A percentile compares a stretch with the other conserved stretches of the same genome.
phyloP scores from a whole-genome alignment of 495 filamentous ascomycete species.

The Cercophora sp. region DNA sequence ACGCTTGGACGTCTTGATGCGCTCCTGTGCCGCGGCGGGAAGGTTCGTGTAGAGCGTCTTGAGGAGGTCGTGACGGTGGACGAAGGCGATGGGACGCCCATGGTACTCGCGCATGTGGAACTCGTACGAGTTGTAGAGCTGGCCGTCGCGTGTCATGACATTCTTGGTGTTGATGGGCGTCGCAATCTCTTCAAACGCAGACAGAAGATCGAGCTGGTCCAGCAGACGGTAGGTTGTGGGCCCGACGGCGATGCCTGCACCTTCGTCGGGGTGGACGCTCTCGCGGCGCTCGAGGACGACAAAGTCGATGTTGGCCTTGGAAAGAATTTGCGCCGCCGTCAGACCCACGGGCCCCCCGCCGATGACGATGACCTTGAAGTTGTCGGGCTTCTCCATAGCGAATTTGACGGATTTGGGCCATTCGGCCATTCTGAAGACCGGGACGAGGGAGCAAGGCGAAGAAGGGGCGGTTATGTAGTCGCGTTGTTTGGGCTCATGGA shows the following conservation, averaged over 20 bases:
- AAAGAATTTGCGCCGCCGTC: conserved; percentile 45
- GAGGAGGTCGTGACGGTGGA: conserved; percentile 33
- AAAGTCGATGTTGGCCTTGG: conserved; percentile 43
- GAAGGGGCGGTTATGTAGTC: background rate
- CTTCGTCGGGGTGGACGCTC: conserved; percentile 36
- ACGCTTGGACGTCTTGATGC: conserved; percentile 29
- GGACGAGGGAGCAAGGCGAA: background rate
- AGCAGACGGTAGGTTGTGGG: conserved; percentile 34
- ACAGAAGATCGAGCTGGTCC: conserved; percentile 46
- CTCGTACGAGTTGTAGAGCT: background rate
- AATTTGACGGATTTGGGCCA: conserved; percentile 1
- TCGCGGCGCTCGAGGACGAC: conserved; percentile 43
- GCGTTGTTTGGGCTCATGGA: background rate
- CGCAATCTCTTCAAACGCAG: conserved; percentile 23
- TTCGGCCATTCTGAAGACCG: background rate
- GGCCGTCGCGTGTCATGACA: conserved; percentile 5
- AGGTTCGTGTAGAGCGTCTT: conserved; percentile 33
- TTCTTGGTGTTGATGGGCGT: conserved; percentile 21
- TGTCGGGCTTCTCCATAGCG: background rate
- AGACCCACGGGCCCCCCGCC: conserved; percentile 51
- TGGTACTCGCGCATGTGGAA: conserved; percentile 3
- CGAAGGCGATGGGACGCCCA: conserved; percentile 8
- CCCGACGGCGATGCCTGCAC: conserved; percentile 39
- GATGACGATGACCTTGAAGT: conserved; percentile 50
- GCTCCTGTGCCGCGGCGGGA: conserved; percentile 26